Evolutionary conservation across 495 filamentous ascomycete species (phyloP), one percentile per base, ranked within the genome.

Genomic region (Ascobolus immersus): DNA sequence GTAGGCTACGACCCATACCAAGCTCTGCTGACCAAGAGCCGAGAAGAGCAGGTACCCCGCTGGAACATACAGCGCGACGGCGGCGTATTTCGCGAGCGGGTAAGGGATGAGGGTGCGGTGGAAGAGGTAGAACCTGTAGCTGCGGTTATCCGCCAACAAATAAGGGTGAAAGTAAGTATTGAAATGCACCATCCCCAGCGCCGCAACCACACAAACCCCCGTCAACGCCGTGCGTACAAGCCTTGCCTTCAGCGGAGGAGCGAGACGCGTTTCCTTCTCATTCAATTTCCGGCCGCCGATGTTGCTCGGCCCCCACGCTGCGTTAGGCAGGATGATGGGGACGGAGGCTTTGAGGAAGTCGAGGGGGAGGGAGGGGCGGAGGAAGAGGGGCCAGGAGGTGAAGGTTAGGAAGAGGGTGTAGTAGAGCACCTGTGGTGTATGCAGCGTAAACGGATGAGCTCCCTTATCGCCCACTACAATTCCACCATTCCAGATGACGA

Each of bases 151-250:
- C 19, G 86, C 86, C 3, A 94, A 64, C 1, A 84, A 90, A 44
- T 93, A 96, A 1, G 86, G 86, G 49, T 96, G 86, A 34, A 96
- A 67, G 37, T 89, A 69, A 24, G 86, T 94, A 59, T 93, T 94
- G 61, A 59, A 72, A 39, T 69, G 62, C 17, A 89, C 65, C 7
- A 74, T 59, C 4, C 50, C 44, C n/a, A n/a, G 12, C 28, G 18
- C 18, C 28, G 12, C 28, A 31, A 17, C 4, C 1, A 31, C 2
- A 9, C 14, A 10, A 12, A 17, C 11, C n/a, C 14, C n/a, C 4
- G n/a, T 31, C n/a, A 12, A 9, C n/a, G 18, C n/a, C 9, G 28
- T 31, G 2, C 28, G 11, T n/a, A n/a, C n/a, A n/a, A n/a, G n/a
- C n/a, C n/a, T n/a, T n/a, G n/a, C n/a, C n/a, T n/a, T n/a, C n/a